Conservation (phyloP, 495 filamentous ascomycete species). For the Hypoxylon trugodes region DNA sequence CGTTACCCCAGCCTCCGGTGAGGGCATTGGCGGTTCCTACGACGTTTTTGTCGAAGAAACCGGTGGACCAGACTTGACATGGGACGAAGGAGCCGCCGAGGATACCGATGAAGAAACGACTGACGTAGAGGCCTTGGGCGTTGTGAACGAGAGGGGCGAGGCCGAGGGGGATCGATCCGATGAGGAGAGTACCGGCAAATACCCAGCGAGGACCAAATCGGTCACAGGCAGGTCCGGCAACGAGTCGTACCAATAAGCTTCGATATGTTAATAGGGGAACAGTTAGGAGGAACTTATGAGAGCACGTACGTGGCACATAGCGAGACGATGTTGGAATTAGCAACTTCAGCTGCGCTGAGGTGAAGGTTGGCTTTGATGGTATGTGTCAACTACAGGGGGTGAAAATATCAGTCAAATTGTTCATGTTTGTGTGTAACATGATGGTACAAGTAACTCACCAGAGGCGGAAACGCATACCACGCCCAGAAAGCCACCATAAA, state of each 20-base stretch:
- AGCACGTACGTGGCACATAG: slow-evolving; percentile 79
- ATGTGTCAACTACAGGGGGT: slow-evolving; percentile 65
- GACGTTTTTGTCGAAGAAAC: slow-evolving; percentile 95
- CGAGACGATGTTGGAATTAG: slow-evolving; percentile 93
- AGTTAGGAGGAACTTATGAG: neutral
- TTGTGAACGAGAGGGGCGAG: slow-evolving; percentile 79
- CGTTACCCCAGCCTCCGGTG: slow-evolving; percentile 86
- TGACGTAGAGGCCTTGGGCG: slow-evolving; percentile 73
- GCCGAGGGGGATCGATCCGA: slow-evolving; percentile 82
- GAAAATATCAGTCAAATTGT: slow-evolving; percentile 25
- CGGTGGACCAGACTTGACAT: slow-evolving; percentile 95
- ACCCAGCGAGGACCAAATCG: slow-evolving; percentile 81
- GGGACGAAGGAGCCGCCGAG: slow-evolving; percentile 91
- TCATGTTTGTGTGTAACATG: neutral
- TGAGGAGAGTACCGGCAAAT: slow-evolving; percentile 77
- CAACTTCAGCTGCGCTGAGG: slow-evolving; percentile 74
- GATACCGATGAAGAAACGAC: slow-evolving; percentile 94
- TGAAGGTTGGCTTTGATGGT: slow-evolving; percentile 81
- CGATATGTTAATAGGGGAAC: slow-evolving; percentile 2
- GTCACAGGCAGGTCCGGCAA: slow-evolving; percentile 86
- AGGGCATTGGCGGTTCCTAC: slow-evolving; percentile 91
- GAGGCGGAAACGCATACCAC: slow-evolving; percentile 86
- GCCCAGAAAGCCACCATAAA: slow-evolving; percentile 97
- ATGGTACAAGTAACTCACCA: slow-evolving; percentile 62
- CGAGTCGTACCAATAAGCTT: slow-evolving; percentile 81